These are phyloP conservation scores for Neurospora sublineolata DNA, from an alignment of 495 filamentous ascomycete species.

Conservation along the genomic window DNA sequence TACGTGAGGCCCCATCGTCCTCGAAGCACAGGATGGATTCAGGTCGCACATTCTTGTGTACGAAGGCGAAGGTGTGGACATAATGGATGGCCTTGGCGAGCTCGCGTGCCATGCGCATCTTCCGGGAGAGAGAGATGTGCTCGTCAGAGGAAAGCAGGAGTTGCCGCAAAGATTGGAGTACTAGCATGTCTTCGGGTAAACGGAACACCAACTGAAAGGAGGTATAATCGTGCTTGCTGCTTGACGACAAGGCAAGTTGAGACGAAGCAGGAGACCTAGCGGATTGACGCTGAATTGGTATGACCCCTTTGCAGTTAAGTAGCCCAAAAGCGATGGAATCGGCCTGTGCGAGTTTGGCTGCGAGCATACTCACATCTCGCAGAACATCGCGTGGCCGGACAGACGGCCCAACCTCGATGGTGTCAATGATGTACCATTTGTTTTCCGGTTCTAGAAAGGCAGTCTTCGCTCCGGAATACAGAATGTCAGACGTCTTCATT, in stretches of 20 bases:
- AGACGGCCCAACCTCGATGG: slow-evolving; percentile 12
- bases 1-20: slow-evolving; percentile 10
- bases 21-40: neutral
- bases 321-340: neutral
- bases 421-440: slow-evolving; percentile 7
- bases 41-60: neutral
- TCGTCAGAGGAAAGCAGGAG: neutral
- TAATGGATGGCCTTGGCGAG: neutral
- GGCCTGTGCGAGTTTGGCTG: slow-evolving; percentile 18
- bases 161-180: neutral
- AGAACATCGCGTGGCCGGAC: slow-evolving; percentile 4
- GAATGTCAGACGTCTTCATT: neutral
- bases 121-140: neutral
- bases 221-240: neutral
- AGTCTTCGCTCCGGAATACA: neutral
- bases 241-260: too few species aligned
- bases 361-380: slow-evolving; percentile 31
- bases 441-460: neutral
- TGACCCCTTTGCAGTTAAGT: neutral
- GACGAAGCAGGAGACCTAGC: neutral
- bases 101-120: neutral
- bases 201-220: neutral
- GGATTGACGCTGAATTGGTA: neutral
- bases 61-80: neutral
- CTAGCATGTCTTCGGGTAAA: neutral